Base-by-base conservation (phyloP, 2,329 filamentous ascomycete species). In the Scopulariopsis brevicaulis region DNA sequence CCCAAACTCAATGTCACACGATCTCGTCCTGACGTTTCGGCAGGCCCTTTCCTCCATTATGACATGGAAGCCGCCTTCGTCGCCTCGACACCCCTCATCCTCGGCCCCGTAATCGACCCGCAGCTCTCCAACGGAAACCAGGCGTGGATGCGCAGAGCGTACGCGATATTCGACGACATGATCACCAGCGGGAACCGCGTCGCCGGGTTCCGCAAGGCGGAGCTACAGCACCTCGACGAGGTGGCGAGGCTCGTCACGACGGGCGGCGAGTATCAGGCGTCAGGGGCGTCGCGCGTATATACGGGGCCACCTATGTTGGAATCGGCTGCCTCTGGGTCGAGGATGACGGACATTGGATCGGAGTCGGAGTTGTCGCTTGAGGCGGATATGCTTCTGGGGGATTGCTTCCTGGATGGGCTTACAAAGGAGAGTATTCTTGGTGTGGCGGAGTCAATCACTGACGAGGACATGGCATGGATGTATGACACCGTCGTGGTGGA, bases 21-120 rank as follows among this genome's bases (percentile, higher is more conserved):
- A n/a, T n/a, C n/a, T n/a, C n/a, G n/a, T n/a, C n/a, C 12, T 28
- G 10, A 11, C n/a, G 5, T 3, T 52, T 4, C 12, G 3, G 7
- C 14, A 78, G 76, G 78, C 64, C 74, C 71, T 0, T 79, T 79
- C 59, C 69, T 79, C 0, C 74, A 75, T 0, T 77, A 77, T 55
- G 75, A 78, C 58, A 68, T 77, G 0, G 75, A 78, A 50, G 67
- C 73, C 0, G 64, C 74, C 0, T 77, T 75, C 15, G 69, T 74
- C 0, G 74, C 76, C 0, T 72, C 70, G 1, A 67, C 76, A n/a
- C 68, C 73, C 12, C 65, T 77, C 0, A 62, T 76, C 0, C 62
- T 77, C 1, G 71, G 67, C 1, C 63, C 73, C 0, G 63, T 68
- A 54, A 64, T 76, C 14, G 71, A 75, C 51, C 60, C 65, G 0